Evolutionary conservation across 768 basidiomycete species (phyloP).

Genomic region (Nidularia sp.): DNA sequence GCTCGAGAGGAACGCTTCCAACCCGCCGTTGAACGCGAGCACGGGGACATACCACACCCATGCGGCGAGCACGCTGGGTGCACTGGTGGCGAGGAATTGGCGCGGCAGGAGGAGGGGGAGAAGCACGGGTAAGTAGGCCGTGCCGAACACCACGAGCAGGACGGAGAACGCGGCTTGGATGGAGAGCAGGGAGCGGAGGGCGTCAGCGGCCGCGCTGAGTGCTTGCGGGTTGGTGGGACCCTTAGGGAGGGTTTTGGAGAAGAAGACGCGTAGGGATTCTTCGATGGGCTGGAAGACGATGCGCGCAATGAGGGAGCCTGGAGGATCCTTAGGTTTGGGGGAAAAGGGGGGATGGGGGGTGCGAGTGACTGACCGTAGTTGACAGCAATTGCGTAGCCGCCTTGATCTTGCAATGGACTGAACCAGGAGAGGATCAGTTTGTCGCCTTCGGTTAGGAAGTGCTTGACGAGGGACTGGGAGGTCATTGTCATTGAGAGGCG

Average conservation of each 20-base stretch:
- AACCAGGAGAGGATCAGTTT: constrained; percentile 83
- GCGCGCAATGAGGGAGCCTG: constrained; percentile 89
- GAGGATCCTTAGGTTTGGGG: neutral
- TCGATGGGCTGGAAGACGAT: constrained; percentile 95
- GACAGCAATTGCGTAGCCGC: constrained; percentile 91
- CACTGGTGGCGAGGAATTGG: constrained; percentile 72
- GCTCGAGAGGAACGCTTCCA: constrained; percentile 89
- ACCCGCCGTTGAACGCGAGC: constrained; percentile 83
- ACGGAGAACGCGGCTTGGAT: constrained; percentile 64
- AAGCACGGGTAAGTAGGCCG: constrained; percentile 68
- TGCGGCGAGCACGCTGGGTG: constrained; percentile 68
- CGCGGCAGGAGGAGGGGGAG: constrained; percentile 67
- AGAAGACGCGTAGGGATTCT: constrained; percentile 86
- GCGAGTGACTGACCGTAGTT: constrained; percentile 73
- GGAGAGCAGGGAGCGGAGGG: constrained; percentile 58
- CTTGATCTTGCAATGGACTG: constrained; percentile 83
- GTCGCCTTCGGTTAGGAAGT: constrained; percentile 94
- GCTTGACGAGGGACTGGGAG: constrained; percentile 85
- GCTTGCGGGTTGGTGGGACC: neutral
- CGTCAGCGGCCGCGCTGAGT: constrained; percentile 39
- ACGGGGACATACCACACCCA: constrained; percentile 91
- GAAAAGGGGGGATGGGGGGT: too few relatives aligned
- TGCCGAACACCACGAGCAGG: constrained; percentile 70
- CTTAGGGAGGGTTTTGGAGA: constrained; percentile 57
- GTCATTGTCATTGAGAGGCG: constrained; percentile 80